Base-by-base conservation (phyloP, 345 rosid genomes). In the Fremontodendron californicum region DNA sequence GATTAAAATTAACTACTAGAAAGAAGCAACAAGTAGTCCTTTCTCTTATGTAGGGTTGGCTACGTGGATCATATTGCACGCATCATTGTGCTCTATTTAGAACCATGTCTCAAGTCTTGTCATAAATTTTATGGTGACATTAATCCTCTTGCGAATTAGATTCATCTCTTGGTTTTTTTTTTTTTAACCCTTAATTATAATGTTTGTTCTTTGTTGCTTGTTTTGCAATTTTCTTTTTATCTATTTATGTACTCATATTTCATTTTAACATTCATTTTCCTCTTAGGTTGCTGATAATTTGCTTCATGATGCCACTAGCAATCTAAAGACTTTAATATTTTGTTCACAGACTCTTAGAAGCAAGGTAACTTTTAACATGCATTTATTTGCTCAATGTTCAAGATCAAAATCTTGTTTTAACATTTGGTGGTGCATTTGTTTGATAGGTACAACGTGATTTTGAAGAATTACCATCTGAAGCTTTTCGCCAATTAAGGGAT, bases 281-380 rank as follows among this genome's bases (percentile, higher is more conserved):
- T 15, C 78, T 61, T 45, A 96, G 99, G 97, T 96, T 76, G 98
- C 98, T 85, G 99, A 96, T 87, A 96, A 96, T 84, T 88, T 96
- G 87, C 98, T 96, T 77, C 99, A 96, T 65, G 99, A 96, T 85
- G 85, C 95, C 69, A 85, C 94, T 11, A 96, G 98, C 93, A 96
- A 96, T 89, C 81, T 89, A 79, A 97, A 96, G 83, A 96, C 99
- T 67, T 86, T 94, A 78, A 96, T 96, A 80, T 96, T 96, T 84
- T 96, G 98, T 80, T 96, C 99, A 48, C 99, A 94, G 84, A 96
- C 99, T n/a, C 99, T 96, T 76, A 83, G 99, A 86, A 92, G 98
- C 97, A 96, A 96, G 98, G 99, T 96, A 93, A 78, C 31, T 70
- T 85, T n/a, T 33, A 1, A 52, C 49, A n/a, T 79, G 31, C 42